Evolutionary conservation across 441 rosid species (phyloP).

Genomic region (Gossypium gossypioides): DNA sequence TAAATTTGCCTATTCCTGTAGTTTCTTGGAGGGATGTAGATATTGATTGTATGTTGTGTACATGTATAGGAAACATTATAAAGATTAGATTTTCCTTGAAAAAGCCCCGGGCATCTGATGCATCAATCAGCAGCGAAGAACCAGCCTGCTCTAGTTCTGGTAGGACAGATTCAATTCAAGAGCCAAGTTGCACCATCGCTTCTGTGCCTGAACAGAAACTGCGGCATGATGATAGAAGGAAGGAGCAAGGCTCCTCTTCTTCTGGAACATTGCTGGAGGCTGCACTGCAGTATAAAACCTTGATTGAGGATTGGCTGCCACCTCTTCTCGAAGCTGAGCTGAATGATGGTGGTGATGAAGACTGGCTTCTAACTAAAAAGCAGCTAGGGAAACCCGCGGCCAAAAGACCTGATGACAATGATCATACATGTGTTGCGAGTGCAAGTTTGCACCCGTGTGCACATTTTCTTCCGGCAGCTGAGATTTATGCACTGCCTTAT

Average conservation of each 20-base stretch:
- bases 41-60: not conserved
- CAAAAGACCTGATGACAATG: slow-evolving; percentile 14
- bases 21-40: not conserved
- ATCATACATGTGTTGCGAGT: not conserved
- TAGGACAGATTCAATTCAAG: not conserved
- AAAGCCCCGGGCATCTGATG: slow-evolving; percentile 17
- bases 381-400: not conserved
- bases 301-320: slow-evolving; percentile 30
- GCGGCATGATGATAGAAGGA: not conserved
- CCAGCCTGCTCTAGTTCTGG: slow-evolving; percentile 10
- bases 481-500: slow-evolving; percentile 50
- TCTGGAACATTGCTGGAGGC: not conserved
- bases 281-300: slow-evolving; percentile 18
- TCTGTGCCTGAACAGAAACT: not conserved
- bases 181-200: not conserved
- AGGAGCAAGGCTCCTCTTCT: not conserved
- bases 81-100: slow-evolving; percentile 36
- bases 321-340: slow-evolving; percentile 12
- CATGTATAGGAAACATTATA: slow-evolving; percentile 34
- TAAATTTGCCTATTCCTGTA: not conserved
- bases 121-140: not conserved
- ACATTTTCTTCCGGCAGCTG: slow-evolving; percentile 27
- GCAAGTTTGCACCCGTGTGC: slow-evolving; percentile 30
- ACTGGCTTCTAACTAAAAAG: slow-evolving; percentile 32
- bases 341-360: slow-evolving; percentile 16